Base-by-base conservation (phyloP, 441 rosid species). In the Theobroma grandiflorum region DNA sequence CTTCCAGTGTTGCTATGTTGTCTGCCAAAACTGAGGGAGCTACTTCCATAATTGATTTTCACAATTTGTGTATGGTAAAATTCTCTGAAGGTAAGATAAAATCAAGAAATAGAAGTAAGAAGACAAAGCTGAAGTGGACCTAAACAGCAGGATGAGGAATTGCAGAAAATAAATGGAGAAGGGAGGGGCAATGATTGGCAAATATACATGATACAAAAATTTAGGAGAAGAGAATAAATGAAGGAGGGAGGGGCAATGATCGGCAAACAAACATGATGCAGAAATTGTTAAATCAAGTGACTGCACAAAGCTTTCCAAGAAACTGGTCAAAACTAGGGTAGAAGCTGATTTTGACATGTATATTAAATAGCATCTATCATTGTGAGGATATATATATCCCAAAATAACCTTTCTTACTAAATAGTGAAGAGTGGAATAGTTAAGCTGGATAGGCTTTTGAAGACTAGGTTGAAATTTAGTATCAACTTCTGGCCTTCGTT, bases 1-100 rank as follows among this genome's bases (percentile, higher is more conserved):
- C 82, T 81, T 80, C 88, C 88, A 52, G 72, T 74, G 79, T 85
- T 87, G 66, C 85, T 84, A 20, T 73, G 84, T 75, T 67, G 79
- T 4, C 81, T 85, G 4, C 88, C 95, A 73, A 92, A 85, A 84
- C 87, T 87, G 70, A 94, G 89, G 33, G 75, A 83, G 79, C 75
- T 81, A 40, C 86, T 87, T 80, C 97, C 98, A 50, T 93, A 96
- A 77, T 77, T 90, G 84, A 96, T 79, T 77, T 89, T 92, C 82
- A 86, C 31, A 79, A 92, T 82, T 84, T 87, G 85, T 37, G 92
- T 86, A 33, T 85, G 85, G 83, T 92, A 94, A 81, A 87, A 77
- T 75, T 84, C 89, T 82, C 99, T 96, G 90, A 81, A 79, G 77
- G 40, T 22, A 18, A 33, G 37, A 78, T 42, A 43, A 26, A 40